Base-by-base conservation (phyloP, 2,329 filamentous ascomycete species). In the Cyphellophora europaea region DNA sequence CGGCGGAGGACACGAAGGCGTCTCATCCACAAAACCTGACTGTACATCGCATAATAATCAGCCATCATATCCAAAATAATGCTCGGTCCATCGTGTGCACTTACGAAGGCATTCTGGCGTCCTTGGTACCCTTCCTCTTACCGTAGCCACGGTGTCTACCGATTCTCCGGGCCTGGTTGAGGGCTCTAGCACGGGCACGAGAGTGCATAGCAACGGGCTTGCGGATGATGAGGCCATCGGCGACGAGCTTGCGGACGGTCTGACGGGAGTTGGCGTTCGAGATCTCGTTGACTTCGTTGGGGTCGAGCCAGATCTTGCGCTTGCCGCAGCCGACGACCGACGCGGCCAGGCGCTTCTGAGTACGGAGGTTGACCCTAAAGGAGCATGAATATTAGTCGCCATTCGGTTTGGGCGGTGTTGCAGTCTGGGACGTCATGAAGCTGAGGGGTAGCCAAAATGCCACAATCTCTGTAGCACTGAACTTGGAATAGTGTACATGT, bases 301-400 rank as follows among this genome's bases (percentile, higher is more conserved):
- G 91, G 73, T 98, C 91, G 67, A 98, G 88, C 91, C 91, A 98
- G 74, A 98, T 93, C 85, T 98, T 98, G 81, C 89, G 85, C 84
- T 98, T 82, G 68, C 91, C 91, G 76, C 86, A 93, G 78, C 87
- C 87, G 69, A 94, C 85, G 69, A 98, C 91, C 71, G 89, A 84
- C 65, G 91, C 86, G 69, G 91, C 91, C 63, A 98, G 88, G 75
- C 93, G 89, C 83, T 98, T 98, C 81, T 98, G 93, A 70, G 91
- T 96, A 71, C 82, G 82, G 72, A 98, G 83, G 70, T 96, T 96
- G 83, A 94, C 88, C 91, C 91, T 98, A 66, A 56, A 55, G 6
- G 19, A 23, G 8, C 8, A 25, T 25, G 8, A 25, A n/a, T n/a
- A 25, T 25, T 25, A n/a, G n/a, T n/a, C n/a, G n/a, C n/a, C n/a